Conservation (phyloP, 805 yeast genomes). For the Ogataea siamensis region DNA sequence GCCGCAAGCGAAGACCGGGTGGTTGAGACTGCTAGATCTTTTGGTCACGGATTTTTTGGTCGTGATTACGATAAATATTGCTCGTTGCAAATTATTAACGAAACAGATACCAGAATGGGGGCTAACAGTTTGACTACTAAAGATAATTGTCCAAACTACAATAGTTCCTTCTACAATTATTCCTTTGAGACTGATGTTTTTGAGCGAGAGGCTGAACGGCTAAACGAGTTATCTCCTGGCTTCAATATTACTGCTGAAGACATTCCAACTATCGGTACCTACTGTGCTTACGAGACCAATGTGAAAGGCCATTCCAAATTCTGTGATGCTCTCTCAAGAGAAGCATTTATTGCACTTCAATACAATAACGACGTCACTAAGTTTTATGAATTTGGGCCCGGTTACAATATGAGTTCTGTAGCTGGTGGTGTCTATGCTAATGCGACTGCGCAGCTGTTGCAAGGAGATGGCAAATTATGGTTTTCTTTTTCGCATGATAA, state of each 20-base stretch:
- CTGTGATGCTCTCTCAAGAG: constrained; percentile 62
- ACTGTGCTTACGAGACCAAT: constrained; percentile 72
- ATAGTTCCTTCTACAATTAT: constrained; percentile 29
- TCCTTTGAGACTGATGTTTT: constrained; percentile 24
- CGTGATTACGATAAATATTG: constrained; percentile 35
- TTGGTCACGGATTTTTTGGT: constrained; percentile 57
- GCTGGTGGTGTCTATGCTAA: constrained; percentile 59
- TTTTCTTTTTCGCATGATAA: constrained; percentile 72
- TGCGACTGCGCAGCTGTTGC: constrained; percentile 31
- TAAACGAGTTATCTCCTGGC: constrained; percentile 51
- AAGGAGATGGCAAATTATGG: constrained; percentile 36
- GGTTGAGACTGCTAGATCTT: constrained; percentile 48
- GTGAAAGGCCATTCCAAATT: constrained; percentile 62
- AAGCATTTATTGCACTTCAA: constrained; percentile 58
- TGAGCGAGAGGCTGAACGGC: constrained; percentile 50
- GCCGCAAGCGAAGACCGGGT: constrained; percentile 52
- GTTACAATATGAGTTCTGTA: constrained; percentile 50
- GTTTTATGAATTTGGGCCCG: constrained; percentile 63
- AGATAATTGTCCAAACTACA: constrained; percentile 27
- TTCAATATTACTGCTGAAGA: constrained; percentile 50
- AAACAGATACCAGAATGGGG: constrained; percentile 42
- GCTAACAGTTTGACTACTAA: constrained; percentile 48
- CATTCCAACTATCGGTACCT: constrained; percentile 47
- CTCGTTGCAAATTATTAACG: constrained; percentile 43
- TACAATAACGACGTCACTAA: constrained; percentile 54